These are phyloP conservation scores for Aspergillus quadricinctus DNA, from an alignment of 2,329 filamentous ascomycete genomes.

Conservation along the genomic window DNA sequence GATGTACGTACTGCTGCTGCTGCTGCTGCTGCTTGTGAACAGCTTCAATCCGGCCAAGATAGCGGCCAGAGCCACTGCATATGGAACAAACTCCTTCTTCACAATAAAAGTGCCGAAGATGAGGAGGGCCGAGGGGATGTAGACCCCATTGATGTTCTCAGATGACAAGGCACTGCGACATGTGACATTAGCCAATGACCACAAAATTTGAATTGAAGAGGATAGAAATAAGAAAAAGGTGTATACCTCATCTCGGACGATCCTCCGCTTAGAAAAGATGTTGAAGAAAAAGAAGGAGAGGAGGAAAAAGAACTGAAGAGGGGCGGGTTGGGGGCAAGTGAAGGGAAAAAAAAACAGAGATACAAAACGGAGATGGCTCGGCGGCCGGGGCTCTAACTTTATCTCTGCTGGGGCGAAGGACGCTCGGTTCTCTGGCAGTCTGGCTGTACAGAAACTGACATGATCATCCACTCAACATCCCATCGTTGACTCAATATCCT, in stretches of 20 bases:
- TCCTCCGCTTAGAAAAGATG: conserved; percentile 7
- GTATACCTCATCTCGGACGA: conserved; percentile 28
- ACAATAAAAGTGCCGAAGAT: conserved; percentile 71
- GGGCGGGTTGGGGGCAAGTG: conserved; percentile 1
- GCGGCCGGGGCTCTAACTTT: background rate
- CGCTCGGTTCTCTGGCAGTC: background rate
- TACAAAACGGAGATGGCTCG: background rate
- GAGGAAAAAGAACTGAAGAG: conserved; percentile 1
- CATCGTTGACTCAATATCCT: background rate
- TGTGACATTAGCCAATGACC: conserved; percentile 5
- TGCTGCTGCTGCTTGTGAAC: conserved; percentile 57
- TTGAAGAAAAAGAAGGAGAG: background rate
- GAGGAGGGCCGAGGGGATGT: conserved; percentile 76
- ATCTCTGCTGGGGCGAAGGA: background rate
- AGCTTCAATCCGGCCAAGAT: conserved; percentile 68
- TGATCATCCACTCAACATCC: background rate
- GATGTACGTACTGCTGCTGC: conserved; percentile 61
- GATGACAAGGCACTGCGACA: conserved; percentile 27
- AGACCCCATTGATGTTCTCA: conserved; percentile 71
- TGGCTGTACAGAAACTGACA: no score
- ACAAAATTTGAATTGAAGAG: background rate
- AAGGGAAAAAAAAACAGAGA: conserved; percentile 5
- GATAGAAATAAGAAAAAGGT: background rate
- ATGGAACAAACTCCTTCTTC: conserved; percentile 72
- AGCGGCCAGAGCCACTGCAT: conserved; percentile 63